Conservation (phyloP, 176 grass and related monocot species). For the Zea luxurians region DNA sequence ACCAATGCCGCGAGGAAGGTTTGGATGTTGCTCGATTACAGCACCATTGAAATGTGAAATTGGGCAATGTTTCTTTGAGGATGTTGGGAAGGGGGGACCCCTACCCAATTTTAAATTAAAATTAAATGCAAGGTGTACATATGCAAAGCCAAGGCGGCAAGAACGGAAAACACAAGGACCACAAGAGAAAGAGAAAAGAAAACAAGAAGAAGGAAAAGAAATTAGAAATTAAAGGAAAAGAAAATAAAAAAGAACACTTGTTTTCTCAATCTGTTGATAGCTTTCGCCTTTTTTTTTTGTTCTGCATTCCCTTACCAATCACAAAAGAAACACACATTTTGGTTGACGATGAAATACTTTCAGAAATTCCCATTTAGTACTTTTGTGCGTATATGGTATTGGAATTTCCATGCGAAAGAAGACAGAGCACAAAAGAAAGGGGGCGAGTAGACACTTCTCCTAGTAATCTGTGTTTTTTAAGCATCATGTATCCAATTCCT, state of each 20-base stretch:
- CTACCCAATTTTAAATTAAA: not conserved
- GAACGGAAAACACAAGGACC: not conserved
- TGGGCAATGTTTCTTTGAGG: not conserved
- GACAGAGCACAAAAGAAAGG: not conserved
- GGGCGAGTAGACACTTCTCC: not conserved
- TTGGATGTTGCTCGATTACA: conserved; percentile 2
- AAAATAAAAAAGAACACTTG: not conserved
- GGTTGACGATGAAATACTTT: not conserved
- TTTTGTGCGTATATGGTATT: not conserved
- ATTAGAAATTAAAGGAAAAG: not conserved
- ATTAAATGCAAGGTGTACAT: not conserved
- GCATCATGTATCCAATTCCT: not conserved
- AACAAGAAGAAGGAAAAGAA: not conserved
- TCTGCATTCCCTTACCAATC: not conserved
- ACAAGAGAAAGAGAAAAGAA: not conserved
- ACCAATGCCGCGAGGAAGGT: conserved; percentile 56
- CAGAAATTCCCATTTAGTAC: not conserved
- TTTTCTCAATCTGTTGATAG: not conserved
- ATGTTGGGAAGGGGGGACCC: not conserved
- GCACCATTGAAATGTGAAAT: not conserved
- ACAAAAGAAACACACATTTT: not conserved
- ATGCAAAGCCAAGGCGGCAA: not conserved
- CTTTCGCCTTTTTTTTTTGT: not conserved
- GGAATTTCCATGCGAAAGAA: not conserved
- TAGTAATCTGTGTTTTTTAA: conserved; percentile 23